Base-by-base conservation (phyloP, 192 early-diverging fungal species). In the Podila clonocystis region DNA sequence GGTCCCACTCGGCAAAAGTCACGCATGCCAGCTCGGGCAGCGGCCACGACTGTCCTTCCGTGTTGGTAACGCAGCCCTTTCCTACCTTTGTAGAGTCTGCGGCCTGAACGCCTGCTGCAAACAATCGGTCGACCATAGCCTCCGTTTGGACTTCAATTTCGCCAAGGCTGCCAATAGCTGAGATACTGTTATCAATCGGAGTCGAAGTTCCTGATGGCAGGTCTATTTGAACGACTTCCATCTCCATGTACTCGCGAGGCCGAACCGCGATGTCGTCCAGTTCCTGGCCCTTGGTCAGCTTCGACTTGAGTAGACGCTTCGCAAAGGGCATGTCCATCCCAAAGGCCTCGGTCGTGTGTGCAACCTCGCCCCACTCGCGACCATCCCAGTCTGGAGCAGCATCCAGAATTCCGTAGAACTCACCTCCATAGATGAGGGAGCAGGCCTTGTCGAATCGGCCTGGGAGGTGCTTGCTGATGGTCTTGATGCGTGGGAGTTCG, bases 391-490 rank as follows among this genome's bases (percentile, higher is more conserved):
- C 7, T 20, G 48, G 17, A 30, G 24, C 63, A 17, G 58, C 24
- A 9, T 84, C 82, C 50, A 85, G 70, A 9, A 76, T 63, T 4
- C 82, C 75, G 33, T 73, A 75, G 29, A 64, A 68, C 41, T 88
- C 73, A 11, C 88, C 87, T 17, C 82, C 87, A 63, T 82, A 91
- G 8, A 88, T 11, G 1, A 85, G n/a, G 13, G 72, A 75, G 60
- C 89, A 89, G 2, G 89, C 87, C 48, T 85, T 87, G 50, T 91
- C 89, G 28, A 85, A 87, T 9, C 72, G 82, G 48, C 87, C 83
- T 11, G 87, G 87, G 11, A 83, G 49, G 41, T 49, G 38, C 41
- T 62, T 72, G 28, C 72, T 82, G 45, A 86, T 65, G 5, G 50
- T 29, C 58, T 90, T 90, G 62, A 83, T 85, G 12, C 71, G 65